phyloP scores from a whole-genome alignment of 768 basidiomycete species.

The Trametes cingulata region DNA sequence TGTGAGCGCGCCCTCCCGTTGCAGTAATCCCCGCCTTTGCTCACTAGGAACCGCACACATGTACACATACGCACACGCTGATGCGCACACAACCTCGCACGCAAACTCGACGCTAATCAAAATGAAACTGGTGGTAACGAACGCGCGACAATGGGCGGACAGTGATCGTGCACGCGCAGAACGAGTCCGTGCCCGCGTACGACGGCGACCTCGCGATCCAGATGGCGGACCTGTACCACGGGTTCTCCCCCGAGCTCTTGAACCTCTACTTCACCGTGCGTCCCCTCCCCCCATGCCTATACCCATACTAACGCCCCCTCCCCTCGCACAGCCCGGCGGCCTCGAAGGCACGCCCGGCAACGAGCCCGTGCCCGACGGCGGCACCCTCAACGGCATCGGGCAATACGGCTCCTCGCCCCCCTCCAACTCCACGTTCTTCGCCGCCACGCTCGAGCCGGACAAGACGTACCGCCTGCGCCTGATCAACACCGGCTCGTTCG shows the following conservation, averaged over 20 bases:
- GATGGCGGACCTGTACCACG: slow-evolving; percentile 39
- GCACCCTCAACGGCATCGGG: slow-evolving; percentile 37
- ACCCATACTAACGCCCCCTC: too few relatives aligned
- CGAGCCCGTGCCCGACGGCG: slow-evolving; percentile 38
- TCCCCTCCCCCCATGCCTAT: not conserved
- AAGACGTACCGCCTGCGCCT: slow-evolving; percentile 47
- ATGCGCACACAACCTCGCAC: too few relatives aligned
- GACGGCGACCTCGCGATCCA: slow-evolving; percentile 44
- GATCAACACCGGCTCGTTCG: slow-evolving; percentile 49
- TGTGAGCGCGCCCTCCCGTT: not conserved
- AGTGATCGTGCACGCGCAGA: slow-evolving; percentile 46
- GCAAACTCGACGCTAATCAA: too few relatives aligned
- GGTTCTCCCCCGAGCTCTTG: slow-evolving; percentile 29
- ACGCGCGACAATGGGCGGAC: too few relatives aligned
- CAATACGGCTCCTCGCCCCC: slow-evolving; percentile 33
- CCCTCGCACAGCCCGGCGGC: slow-evolving; percentile 26
- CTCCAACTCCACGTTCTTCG: slow-evolving; percentile 18
- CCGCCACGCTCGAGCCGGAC: slow-evolving; percentile 37
- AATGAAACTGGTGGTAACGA: too few relatives aligned
- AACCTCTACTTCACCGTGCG: slow-evolving; percentile 27
- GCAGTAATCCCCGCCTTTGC: not conserved
- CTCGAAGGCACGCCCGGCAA: slow-evolving; percentile 34
- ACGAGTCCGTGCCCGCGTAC: slow-evolving; percentile 35
- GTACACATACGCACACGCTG: too few relatives aligned
- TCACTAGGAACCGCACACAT: too few relatives aligned